Evolutionary conservation across 768 basidiomycete genomes (phyloP).

Genomic region (Naganishia kalamii): DNA sequence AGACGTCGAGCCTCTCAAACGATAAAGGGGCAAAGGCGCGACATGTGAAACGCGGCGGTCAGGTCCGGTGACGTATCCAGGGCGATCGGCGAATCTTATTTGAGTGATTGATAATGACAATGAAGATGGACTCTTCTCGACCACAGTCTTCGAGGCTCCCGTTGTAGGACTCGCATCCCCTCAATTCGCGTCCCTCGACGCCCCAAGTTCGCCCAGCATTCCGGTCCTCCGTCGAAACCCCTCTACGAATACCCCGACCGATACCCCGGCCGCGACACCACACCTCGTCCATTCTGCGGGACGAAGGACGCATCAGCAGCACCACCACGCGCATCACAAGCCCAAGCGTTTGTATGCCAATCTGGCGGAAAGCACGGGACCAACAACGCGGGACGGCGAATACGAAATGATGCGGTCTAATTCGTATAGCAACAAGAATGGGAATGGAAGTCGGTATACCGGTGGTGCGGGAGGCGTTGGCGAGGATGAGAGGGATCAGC

Average conservation of each 20-base stretch:
- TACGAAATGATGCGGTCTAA: slow-evolving; percentile 8
- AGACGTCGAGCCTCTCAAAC: too few species aligned
- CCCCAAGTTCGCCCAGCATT: slow-evolving; percentile 8
- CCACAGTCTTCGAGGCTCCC: too few species aligned
- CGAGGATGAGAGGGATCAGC: slow-evolving; percentile 7
- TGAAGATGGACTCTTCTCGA: too few species aligned
- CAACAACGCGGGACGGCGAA: not conserved
- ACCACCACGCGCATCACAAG: not conserved
- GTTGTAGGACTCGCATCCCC: too few species aligned
- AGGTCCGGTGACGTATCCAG: too few species aligned
- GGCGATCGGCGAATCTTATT: too few species aligned
- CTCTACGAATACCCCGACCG: not conserved
- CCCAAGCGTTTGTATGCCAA: slow-evolving; percentile 6
- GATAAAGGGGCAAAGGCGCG: too few species aligned
- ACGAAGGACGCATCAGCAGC: not conserved
- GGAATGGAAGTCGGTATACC: not conserved
- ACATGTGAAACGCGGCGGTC: too few species aligned
- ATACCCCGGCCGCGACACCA: not conserved
- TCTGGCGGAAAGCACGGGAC: not conserved
- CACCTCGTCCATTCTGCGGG: not conserved
- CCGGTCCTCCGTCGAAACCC: slow-evolving; percentile 14
- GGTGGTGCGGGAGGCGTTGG: slow-evolving; percentile 1
- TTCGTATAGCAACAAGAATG: slow-evolving; percentile 3
- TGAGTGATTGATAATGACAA: too few species aligned
- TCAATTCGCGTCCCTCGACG: too few species aligned